Evolutionary conservation across 2,329 filamentous ascomycete genomes (phyloP).

Genomic region (Penicillium glabrum): DNA sequence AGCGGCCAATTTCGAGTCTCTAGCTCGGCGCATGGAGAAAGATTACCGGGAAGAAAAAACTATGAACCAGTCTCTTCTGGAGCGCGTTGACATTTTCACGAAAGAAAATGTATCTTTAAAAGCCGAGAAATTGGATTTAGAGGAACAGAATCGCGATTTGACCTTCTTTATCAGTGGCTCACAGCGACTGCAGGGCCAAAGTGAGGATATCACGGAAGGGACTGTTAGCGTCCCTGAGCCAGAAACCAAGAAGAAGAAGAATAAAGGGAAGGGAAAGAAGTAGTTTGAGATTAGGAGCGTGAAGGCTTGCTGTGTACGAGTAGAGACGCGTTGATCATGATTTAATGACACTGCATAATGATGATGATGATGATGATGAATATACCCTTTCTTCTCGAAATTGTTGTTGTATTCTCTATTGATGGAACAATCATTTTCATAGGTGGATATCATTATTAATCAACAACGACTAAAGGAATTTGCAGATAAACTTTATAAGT

Average conservation of each 20-base stretch:
- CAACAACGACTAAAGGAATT: neutral
- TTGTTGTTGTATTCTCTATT: neutral
- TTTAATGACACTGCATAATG: neutral
- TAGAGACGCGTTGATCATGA: neutral
- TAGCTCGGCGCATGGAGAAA: constrained; percentile 73
- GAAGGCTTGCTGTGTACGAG: neutral
- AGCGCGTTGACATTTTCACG: constrained; percentile 68
- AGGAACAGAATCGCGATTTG: constrained; percentile 84
- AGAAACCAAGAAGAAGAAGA: constrained; percentile 47
- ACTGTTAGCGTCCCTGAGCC: constrained; percentile 62
- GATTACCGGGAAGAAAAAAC: constrained; percentile 84
- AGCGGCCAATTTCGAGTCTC: constrained; percentile 68
- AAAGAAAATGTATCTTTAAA: constrained; percentile 59
- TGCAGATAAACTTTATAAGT: neutral
- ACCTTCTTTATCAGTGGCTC: constrained; percentile 83
- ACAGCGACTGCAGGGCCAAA: constrained; percentile 71
- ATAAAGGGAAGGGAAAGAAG: constrained; percentile 36
- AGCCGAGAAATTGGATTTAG: constrained; percentile 67
- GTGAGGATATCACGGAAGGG: constrained; percentile 74
- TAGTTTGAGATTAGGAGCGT: neutral
- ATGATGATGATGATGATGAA: neutral
- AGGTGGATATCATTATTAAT: neutral
- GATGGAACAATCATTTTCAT: neutral
- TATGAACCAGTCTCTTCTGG: constrained; percentile 76
- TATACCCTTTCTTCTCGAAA: neutral